Evolutionary conservation across 2,329 filamentous ascomycete genomes (phyloP), one percentile per base, ranked within the genome.

Genomic region (Aureobasidium lini): DNA sequence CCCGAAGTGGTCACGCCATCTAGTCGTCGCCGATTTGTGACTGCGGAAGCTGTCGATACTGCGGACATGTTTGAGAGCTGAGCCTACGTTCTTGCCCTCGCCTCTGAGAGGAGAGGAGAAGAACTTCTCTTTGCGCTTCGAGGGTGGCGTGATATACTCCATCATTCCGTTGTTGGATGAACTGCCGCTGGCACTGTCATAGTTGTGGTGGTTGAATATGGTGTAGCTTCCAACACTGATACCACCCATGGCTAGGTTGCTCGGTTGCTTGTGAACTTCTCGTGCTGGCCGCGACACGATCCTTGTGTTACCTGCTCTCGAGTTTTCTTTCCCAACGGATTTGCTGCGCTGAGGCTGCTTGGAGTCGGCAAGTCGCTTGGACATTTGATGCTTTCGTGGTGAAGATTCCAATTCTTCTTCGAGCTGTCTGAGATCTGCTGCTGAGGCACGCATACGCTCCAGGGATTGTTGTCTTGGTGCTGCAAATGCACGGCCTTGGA

Each of bases 401-500:
- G 75, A 77, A 6, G 70, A 66, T 34, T 79, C 75, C 5, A 79
- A 65, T 0, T 70, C 68, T 40, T 74, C 65, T 4, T 71, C 70
- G 3, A 80, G 62, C 16, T 75, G 69, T 57, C 74, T 69, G 6
- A 79, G 63, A 18, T 77, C 75, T 31, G 74, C 73, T 40, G 66
- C 66, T 54, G 76, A 68, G 28, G 74, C 67, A 60, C 75, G 72
- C 65, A 76, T 72, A 13, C 74, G 73, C 34, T 81, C 76, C 3
- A 80, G 68, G 2, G 77, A 80, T 61, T 79, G 78, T 66, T 77
- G 75, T 36, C 79, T 72, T 6, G 80, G 78, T 18, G 78, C 78
- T 32, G 77, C 74, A 62, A 82, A 82, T 0, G 79, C 79, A 49
- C 77, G 78, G 15, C 80, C 80, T 67, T 79, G 79, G 1, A 76